Evolutionary conservation across 164 flowering plant species (phyloP).

Genomic region (Vitis cinerea): DNA sequence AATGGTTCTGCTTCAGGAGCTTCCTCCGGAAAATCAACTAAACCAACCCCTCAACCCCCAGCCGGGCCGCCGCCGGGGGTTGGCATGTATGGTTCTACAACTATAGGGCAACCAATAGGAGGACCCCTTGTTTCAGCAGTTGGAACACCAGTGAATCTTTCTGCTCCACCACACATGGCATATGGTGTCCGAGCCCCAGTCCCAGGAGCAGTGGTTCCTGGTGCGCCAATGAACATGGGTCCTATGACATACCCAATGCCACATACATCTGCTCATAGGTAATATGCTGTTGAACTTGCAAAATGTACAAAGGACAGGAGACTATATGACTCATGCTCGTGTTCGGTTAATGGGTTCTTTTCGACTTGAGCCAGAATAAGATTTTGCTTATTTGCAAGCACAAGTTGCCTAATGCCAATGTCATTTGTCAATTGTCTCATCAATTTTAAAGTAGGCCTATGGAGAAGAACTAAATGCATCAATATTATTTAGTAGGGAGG

Average conservation of each 20-base stretch:
- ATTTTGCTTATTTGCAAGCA: conserved; percentile 15
- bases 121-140: conserved; percentile 82
- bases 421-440: conserved; percentile 9
- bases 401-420: conserved; percentile 8
- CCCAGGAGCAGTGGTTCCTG: conserved; percentile 67
- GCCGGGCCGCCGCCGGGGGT: conserved; percentile 39
- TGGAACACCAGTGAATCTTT: conserved; percentile 80
- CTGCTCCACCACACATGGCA: conserved; percentile 67
- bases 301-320: conserved; percentile 21
- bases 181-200: conserved; percentile 72
- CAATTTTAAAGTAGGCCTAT: conserved; percentile 16
- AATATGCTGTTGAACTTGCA: conserved; percentile 18
- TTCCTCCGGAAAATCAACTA: conserved; percentile 49
- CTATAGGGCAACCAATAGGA: conserved; percentile 83
- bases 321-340: conserved; percentile 6
- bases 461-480: conserved; percentile 11
- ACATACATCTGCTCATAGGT: conserved; percentile 66
- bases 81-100: conserved; percentile 58
- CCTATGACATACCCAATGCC: conserved; percentile 77
- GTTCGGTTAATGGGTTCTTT: conserved; percentile 11
- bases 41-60: conserved; percentile 45
- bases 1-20: conserved; percentile 41
- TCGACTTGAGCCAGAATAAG: conserved; percentile 18
- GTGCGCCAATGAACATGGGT: conserved; percentile 67
- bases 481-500: conserved; percentile 14